phyloP scores from a whole-genome alignment of 2,329 filamentous ascomycete species.

The Apiospora kogelbergensis region DNA sequence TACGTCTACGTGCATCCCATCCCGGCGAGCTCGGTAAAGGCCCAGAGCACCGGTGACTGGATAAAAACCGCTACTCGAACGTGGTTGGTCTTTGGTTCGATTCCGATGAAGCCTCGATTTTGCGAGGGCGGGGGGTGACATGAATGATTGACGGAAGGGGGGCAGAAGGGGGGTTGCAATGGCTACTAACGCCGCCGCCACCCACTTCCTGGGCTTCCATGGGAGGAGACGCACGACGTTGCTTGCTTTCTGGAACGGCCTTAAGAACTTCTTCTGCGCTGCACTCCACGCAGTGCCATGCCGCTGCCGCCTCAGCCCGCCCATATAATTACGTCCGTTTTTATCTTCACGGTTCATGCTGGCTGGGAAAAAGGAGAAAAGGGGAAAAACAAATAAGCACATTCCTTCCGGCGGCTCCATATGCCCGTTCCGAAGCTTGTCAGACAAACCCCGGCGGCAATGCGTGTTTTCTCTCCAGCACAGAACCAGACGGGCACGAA shows the following conservation, averaged over 20 bases:
- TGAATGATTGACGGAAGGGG: neutral
- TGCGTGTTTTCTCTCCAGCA: neutral
- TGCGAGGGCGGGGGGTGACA: neutral
- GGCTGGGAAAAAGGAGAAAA: neutral
- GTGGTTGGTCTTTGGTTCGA: neutral
- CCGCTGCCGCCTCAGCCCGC: neutral
- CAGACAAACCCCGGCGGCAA: neutral
- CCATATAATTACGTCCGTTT: slow-evolving; percentile 1
- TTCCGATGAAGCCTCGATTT: neutral
- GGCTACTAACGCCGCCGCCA: neutral
- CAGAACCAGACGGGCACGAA: neutral
- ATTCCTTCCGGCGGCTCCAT: neutral
- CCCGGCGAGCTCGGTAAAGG: neutral
- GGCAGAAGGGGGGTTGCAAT: neutral
- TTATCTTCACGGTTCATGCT: neutral
- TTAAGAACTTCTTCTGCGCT: neutral
- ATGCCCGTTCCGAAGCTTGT: neutral
- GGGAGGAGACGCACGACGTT: neutral
- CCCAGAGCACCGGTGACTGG: slow-evolving; percentile 3
- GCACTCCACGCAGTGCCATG: neutral
- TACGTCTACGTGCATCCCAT: neutral
- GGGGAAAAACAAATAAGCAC: neutral
- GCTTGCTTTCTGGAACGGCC: neutral
- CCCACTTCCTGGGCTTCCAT: neutral
- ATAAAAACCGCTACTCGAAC: neutral